Conservation (phyloP, 192 early-diverging fungal species). For the Coemansia sp. region DNA sequence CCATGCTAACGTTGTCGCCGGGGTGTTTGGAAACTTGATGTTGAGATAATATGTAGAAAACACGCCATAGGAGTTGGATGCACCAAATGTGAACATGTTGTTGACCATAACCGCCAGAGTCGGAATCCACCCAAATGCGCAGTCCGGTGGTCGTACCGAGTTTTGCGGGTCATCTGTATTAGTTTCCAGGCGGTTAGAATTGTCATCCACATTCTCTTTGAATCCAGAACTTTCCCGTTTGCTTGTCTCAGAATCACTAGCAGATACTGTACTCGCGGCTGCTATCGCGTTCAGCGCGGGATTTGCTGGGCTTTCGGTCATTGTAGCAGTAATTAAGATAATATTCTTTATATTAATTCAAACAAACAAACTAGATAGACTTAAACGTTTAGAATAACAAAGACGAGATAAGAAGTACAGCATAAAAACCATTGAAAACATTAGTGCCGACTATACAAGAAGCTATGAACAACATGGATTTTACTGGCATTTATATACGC, state of each 20-base stretch:
- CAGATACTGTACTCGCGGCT: neutral
- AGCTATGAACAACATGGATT: no score
- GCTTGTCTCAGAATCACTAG: neutral
- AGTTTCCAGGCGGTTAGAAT: neutral
- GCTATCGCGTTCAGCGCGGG: neutral
- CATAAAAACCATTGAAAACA: no score
- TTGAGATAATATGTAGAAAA: slow-evolving; percentile 50
- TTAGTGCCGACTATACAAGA: no score
- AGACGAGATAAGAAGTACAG: no score
- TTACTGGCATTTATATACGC: no score
- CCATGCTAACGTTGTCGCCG: slow-evolving; percentile 40
- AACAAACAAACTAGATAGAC: neutral
- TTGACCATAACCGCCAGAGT: slow-evolving; percentile 23
- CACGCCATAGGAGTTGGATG: slow-evolving; percentile 45
- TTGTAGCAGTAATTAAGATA: neutral
- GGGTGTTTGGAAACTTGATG: slow-evolving; percentile 12
- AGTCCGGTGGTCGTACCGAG: slow-evolving; percentile 13
- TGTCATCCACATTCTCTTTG: neutral
- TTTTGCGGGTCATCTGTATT: neutral
- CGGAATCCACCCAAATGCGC: slow-evolving; percentile 36
- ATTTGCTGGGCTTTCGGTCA: neutral
- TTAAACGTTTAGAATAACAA: no score
- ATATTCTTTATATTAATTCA: neutral
- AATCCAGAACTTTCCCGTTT: neutral
- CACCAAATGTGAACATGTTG: slow-evolving; percentile 41